Evolutionary conservation across 768 basidiomycete genomes (phyloP).

Genomic region (Pulveroboletus sp.): DNA sequence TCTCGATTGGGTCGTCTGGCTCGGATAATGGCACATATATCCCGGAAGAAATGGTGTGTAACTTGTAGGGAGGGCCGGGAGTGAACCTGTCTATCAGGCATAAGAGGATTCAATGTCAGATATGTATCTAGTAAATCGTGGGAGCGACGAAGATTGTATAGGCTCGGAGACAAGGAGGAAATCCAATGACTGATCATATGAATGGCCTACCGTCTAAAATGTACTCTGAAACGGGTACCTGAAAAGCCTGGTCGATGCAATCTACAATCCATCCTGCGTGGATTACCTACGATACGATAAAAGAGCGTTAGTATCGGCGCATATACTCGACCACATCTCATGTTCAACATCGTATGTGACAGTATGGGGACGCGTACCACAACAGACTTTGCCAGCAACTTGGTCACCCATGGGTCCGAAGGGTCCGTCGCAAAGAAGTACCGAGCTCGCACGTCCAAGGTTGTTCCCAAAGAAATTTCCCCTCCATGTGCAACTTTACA

Average conservation of each 20-base stretch:
- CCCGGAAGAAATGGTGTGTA: neutral
- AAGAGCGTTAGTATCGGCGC: neutral
- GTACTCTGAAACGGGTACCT: conserved; percentile 26
- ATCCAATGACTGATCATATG: neutral
- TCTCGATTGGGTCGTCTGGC: neutral
- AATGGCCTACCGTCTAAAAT: conserved; percentile 29
- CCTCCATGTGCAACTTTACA: conserved; percentile 26
- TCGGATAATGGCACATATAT: conserved; percentile 3
- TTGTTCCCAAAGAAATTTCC: conserved; percentile 10
- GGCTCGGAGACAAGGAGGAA: neutral
- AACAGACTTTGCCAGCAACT: conserved; percentile 26
- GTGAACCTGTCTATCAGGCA: conserved; percentile 16
- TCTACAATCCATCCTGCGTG: conserved; percentile 31
- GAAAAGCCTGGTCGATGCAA: conserved; percentile 25
- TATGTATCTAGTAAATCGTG: neutral
- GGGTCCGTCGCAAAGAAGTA: conserved; percentile 32
- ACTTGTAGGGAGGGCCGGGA: conserved; percentile 18
- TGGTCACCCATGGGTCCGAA: conserved; percentile 27
- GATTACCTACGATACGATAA: conserved; percentile 19
- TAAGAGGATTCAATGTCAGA: conserved; percentile 4
- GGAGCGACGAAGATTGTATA: neutral
- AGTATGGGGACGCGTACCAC: conserved; percentile 22
- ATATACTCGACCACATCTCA: conserved; percentile 4
- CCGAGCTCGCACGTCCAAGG: conserved; percentile 11
- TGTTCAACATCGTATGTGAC: neutral